Percentiles rank a stretch among this genome's conserved stretches.
Evolutionary conservation across 2,329 filamentous ascomycete species (phyloP).

Genomic region (Fusarium ambrosium): DNA sequence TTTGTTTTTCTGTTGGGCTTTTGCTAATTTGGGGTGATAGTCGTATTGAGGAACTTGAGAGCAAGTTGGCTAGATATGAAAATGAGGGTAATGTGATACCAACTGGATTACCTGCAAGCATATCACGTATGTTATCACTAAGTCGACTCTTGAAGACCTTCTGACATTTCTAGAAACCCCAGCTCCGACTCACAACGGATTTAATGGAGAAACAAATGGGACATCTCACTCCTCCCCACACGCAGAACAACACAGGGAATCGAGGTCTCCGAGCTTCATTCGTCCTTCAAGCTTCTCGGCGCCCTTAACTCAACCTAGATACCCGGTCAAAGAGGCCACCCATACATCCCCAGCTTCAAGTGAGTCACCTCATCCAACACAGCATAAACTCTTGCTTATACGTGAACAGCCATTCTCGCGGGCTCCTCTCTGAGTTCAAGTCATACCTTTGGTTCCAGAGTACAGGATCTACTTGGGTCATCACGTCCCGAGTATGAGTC

Average conservation of each 20-base stretch:
- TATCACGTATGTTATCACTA: slow-evolving; percentile 24
- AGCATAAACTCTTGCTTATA: neutral
- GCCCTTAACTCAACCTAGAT: slow-evolving; percentile 28
- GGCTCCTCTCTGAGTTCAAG: slow-evolving; percentile 44
- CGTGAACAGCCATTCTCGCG: slow-evolving; percentile 38
- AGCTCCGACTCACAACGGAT: slow-evolving; percentile 2
- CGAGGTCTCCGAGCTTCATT: slow-evolving; percentile 42
- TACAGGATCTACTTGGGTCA: slow-evolving; percentile 43
- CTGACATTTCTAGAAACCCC: slow-evolving; percentile 26
- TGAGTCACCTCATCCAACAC: neutral
- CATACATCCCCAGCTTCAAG: slow-evolving; percentile 43
- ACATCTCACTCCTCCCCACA: slow-evolving; percentile 39
- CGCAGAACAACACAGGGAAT: slow-evolving; percentile 28
- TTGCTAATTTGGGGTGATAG: slow-evolving; percentile 10
- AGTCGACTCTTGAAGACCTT: rapidly evolving
- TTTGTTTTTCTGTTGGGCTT: neutral
- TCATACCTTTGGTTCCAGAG: slow-evolving; percentile 43
- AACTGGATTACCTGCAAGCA: slow-evolving; percentile 17
- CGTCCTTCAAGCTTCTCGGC: slow-evolving; percentile 44
- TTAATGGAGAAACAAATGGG: slow-evolving; percentile 20
- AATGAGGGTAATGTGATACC: slow-evolving; percentile 35
- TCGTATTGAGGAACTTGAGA: slow-evolving; percentile 46
- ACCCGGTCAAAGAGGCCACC: slow-evolving; percentile 8
- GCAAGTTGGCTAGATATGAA: slow-evolving; percentile 43
- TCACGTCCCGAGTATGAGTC: slow-evolving; percentile 30